phyloP scores from a whole-genome alignment of 202 grass and related monocot species.

The Elaeis oleifera region DNA sequence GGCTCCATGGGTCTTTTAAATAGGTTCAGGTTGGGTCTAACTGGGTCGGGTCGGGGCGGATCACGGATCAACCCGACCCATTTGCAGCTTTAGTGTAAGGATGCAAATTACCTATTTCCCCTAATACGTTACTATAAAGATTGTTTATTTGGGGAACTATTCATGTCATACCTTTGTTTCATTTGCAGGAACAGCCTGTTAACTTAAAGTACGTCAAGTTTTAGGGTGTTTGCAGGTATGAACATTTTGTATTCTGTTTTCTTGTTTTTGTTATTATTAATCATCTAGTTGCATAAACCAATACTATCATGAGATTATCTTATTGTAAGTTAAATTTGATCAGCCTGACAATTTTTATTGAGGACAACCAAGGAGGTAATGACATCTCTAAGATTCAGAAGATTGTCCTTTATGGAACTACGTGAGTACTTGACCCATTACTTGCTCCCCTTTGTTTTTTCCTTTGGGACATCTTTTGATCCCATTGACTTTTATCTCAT shows the following conservation, averaged over 20 bases:
- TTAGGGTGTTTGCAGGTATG: conserved; percentile 93
- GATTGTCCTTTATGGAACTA: conserved; percentile 76
- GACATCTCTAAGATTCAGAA: conserved; percentile 87
- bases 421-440: conserved; percentile 39
- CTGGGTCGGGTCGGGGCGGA: too few species aligned
- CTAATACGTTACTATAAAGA: background rate
- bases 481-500: too few species aligned
- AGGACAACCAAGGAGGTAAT: conserved; percentile 84
- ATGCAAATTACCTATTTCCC: too few species aligned
- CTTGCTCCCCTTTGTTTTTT: background rate
- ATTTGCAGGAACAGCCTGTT: conserved; percentile 51
- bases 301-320: conserved; percentile 4
- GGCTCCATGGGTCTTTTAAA: too few species aligned
- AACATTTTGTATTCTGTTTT: background rate
- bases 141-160: background rate
- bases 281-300: background rate
- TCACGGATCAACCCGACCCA: too few species aligned
- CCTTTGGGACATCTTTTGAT: too few species aligned
- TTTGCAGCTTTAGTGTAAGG: too few species aligned
- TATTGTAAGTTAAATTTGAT: conserved; percentile 15
- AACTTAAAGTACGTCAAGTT: conserved; percentile 92
- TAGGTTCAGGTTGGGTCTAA: too few species aligned
- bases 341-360: conserved; percentile 95
- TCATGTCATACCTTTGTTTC: background rate
- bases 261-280: background rate